phyloP scores from a whole-genome alignment of 1,284 basidiomycete genomes.

The Cronartium ribicola region DNA sequence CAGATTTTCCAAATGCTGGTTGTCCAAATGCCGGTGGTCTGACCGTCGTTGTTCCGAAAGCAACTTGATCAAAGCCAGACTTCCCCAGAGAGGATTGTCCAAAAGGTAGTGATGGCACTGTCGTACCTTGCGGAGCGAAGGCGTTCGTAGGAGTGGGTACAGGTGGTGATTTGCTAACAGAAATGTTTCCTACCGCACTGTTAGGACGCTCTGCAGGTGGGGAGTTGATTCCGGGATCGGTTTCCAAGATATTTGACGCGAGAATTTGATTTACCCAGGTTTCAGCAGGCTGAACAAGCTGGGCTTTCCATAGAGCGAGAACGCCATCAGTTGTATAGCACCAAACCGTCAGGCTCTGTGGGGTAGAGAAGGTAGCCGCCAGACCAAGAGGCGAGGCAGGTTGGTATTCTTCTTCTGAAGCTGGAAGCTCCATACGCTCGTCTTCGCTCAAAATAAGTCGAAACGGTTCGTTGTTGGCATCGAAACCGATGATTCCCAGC shows the following conservation, averaged over 20 bases:
- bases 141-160: background rate
- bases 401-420: conserved; percentile 24
- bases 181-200: background rate
- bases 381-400: conserved; percentile 30
- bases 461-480: conserved; percentile 14
- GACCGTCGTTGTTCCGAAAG: background rate
- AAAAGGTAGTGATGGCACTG: background rate
- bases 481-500: conserved; percentile 27
- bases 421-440: conserved; percentile 15
- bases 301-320: conserved; percentile 24
- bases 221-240: background rate
- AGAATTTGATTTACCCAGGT: background rate
- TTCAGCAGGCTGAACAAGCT: background rate
- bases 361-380: conserved; percentile 12
- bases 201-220: background rate
- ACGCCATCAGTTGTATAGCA: conserved; percentile 39
- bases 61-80: conserved; percentile 7
- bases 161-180: background rate
- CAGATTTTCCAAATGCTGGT: conserved; percentile 15
- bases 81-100: background rate
- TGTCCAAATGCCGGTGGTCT: background rate
- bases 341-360: conserved; percentile 9
- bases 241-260: background rate
- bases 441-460: conserved; percentile 30
- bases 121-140: background rate